Percentiles rank a stretch among this genome's conserved stretches.
Evolutionary conservation across 164 flowering plant species (phyloP).

Genomic region (Tinospora cordifolia): DNA sequence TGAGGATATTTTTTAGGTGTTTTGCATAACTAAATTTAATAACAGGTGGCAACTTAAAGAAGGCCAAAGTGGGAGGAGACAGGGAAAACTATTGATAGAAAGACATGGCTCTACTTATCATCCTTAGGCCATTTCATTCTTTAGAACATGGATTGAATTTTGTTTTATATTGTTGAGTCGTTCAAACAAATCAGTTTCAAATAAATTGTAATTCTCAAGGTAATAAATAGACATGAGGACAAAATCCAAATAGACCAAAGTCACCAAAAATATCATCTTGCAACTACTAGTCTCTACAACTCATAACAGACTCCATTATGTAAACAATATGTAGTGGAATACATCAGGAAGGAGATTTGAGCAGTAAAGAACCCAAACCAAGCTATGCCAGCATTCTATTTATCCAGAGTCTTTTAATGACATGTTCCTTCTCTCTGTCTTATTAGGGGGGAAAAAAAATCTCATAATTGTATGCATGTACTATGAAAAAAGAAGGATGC

Average conservation of each 20-base stretch:
- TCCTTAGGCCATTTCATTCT: background rate
- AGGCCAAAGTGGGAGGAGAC: background rate
- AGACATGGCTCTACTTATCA: background rate
- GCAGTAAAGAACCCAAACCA: background rate
- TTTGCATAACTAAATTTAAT: background rate
- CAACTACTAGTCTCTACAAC: no score
- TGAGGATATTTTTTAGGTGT: background rate
- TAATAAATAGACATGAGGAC: background rate
- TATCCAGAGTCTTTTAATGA: background rate
- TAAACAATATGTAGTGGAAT: background rate
- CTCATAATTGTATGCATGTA: background rate
- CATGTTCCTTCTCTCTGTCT: background rate
- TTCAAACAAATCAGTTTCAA: no score
- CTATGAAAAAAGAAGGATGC: background rate
- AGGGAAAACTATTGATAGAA: background rate
- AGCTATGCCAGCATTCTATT: background rate
- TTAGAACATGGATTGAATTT: background rate
- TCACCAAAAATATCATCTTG: no score
- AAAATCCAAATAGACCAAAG: background rate
- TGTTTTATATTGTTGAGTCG: no score
- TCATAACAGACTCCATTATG: background rate
- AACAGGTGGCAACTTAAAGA: background rate
- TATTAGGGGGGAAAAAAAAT: background rate
- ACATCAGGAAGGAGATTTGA: background rate
- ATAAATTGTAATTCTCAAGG: background rate